A percentile compares a stretch with the other conserved stretches of the same genome.
Conservation (phyloP, 306 rosid species). For the Vigna unguiculata region DNA sequence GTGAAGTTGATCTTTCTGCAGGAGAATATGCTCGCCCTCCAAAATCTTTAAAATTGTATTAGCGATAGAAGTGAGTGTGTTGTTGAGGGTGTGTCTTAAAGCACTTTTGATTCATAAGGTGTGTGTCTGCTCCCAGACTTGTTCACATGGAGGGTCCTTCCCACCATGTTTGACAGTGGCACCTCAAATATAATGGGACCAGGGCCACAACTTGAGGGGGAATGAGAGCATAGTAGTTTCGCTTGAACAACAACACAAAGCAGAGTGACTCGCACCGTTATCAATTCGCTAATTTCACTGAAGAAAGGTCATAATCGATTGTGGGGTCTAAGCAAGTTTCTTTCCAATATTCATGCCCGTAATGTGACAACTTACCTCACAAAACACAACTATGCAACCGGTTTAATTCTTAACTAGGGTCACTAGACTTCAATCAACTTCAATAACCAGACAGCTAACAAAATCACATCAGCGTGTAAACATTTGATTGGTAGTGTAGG, state of each 20-base stretch:
- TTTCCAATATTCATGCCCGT: not conserved
- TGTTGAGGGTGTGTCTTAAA: not conserved
- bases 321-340: not conserved
- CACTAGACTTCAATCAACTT: not conserved
- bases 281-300: not conserved
- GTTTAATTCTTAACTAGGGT: not conserved
- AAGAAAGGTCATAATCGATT: not conserved
- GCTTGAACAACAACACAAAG: constrained; percentile 11
- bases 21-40: not conserved
- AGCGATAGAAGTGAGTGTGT: not conserved
- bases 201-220: constrained; percentile 30
- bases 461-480: not conserved
- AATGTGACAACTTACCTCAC: constrained; percentile 19
- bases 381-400: not conserved
- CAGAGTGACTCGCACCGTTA: constrained; percentile 11
- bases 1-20: not conserved
- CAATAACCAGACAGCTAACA: not conserved
- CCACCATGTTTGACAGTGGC: constrained; percentile 12
- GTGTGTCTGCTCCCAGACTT: not conserved
- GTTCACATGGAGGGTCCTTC: constrained; percentile 47
- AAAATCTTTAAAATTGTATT: not conserved
- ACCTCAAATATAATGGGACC: constrained; percentile 22
- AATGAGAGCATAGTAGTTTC: not conserved
- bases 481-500: not conserved
- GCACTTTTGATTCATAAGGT: not conserved